Evolutionary conservation across 352 stramenopile species (phyloP).

Genomic region (Aphanomyces astaci): DNA sequence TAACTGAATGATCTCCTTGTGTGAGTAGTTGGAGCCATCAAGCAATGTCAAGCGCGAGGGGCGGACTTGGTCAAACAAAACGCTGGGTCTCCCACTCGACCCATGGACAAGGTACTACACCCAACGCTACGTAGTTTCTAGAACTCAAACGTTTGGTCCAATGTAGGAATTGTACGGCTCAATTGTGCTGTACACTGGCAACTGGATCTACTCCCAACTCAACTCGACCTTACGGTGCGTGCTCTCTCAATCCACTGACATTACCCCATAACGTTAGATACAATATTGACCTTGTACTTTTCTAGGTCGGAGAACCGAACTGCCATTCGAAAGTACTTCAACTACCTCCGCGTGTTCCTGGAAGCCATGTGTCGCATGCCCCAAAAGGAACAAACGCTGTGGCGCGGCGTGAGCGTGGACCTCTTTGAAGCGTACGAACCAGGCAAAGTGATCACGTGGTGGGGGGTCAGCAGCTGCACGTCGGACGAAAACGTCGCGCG

Average conservation of each 20-base stretch:
- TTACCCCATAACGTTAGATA: background rate
- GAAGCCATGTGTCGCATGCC: slow-evolving; percentile 14
- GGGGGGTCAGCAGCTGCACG: slow-evolving; percentile 11
- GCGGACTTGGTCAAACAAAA: background rate
- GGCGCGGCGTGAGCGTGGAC: slow-evolving; percentile 12
- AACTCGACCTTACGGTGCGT: background rate
- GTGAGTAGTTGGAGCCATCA: background rate
- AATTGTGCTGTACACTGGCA: slow-evolving; percentile 1
- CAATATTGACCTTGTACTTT: background rate
- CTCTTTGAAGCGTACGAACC: slow-evolving; percentile 11
- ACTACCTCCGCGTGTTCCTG: slow-evolving; percentile 11
- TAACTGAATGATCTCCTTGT: background rate
- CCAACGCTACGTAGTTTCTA: background rate
- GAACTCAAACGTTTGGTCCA: background rate
- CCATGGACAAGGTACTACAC: slow-evolving; percentile 18
- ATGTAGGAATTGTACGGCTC: slow-evolving; percentile 5
- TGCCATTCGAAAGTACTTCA: slow-evolving; percentile 4
- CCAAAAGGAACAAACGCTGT: slow-evolving; percentile 9
- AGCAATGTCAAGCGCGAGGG: slow-evolving; percentile 8
- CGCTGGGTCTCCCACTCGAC: background rate
- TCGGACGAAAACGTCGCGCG: slow-evolving; percentile 18
- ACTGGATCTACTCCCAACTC: slow-evolving; percentile 1
- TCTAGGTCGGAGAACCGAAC: slow-evolving; percentile 5
- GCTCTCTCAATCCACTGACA: background rate
- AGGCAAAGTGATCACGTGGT: slow-evolving; percentile 20